Conservation (phyloP, 495 filamentous ascomycete genomes). For the Trichoderma erinaceum region DNA sequence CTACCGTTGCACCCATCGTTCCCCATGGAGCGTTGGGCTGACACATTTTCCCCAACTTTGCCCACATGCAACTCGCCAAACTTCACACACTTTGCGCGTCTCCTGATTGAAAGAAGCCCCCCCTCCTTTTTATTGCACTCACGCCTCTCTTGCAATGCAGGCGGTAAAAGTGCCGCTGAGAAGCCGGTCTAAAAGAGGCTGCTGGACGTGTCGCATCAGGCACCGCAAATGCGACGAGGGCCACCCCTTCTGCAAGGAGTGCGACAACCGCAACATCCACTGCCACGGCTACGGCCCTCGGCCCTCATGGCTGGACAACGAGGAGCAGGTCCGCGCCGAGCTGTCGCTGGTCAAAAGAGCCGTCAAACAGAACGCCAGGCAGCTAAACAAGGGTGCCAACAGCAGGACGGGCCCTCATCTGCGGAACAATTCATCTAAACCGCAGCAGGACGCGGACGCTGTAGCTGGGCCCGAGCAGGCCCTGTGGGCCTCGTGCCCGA, state of each 20-base stretch:
- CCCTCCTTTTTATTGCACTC: neutral
- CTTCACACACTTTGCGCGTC: neutral
- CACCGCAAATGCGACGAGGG: conserved; percentile 39
- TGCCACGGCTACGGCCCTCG: conserved; percentile 31
- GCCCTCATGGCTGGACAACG: conserved; percentile 33
- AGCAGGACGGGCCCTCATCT: neutral
- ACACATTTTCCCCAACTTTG: conserved; percentile 14
- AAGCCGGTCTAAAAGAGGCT: conserved; percentile 23
- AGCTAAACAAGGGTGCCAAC: neutral
- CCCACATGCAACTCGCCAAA: conserved; percentile 1
- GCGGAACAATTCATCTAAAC: neutral
- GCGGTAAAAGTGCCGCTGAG: neutral
- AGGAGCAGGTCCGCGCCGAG: conserved; percentile 26
- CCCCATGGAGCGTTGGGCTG: neutral
- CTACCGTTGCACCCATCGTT: neutral
- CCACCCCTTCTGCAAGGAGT: conserved; percentile 28
- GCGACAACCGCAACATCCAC: conserved; percentile 27
- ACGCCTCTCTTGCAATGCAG: neutral
- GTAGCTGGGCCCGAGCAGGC: neutral
- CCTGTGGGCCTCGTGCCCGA: conserved; percentile 8
- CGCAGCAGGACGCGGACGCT: neutral
- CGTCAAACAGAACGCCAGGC: conserved; percentile 5
- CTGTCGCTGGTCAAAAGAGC: conserved; percentile 3
- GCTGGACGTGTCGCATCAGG: conserved; percentile 39
- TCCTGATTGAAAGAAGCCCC: neutral